A percentile compares a stretch with the other conserved stretches of the same genome.
phyloP scores from a whole-genome alignment of 768 basidiomycete genomes.

The Trametes cingulata region DNA sequence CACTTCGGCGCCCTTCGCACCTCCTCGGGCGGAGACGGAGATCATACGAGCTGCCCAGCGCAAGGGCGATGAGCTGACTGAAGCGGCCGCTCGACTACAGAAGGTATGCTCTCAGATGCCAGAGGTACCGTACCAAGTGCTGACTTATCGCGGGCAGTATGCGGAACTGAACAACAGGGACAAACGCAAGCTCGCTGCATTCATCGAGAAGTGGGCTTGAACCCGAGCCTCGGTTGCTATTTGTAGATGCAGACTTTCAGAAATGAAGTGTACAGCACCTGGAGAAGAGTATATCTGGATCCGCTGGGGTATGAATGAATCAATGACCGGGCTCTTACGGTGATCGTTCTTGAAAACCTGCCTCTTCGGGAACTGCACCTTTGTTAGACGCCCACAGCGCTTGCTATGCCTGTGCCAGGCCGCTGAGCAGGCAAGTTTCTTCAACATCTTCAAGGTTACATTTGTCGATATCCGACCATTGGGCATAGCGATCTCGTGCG shows the following conservation, averaged over 20 bases:
- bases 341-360: neutral
- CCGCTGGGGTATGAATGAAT: no score
- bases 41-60: neutral
- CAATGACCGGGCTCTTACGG: no score
- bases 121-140: neutral
- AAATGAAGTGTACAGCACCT: no score
- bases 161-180: slow-evolving; percentile 16
- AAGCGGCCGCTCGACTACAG: slow-evolving; percentile 10
- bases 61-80: slow-evolving; percentile 3
- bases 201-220: slow-evolving; percentile 17
- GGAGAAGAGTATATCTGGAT: no score
- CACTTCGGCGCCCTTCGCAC: slow-evolving; percentile 24
- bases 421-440: no score
- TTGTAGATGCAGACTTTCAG: no score
- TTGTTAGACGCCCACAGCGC: no score
- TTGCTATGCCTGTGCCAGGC: no score
- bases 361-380: neutral
- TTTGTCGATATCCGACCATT: neutral
- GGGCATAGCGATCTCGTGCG: no score
- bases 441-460: no score
- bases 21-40: neutral
- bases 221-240: neutral
- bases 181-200: slow-evolving; percentile 7
- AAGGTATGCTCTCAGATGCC: slow-evolving; percentile 6
- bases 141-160: neutral